phyloP scores from a whole-genome alignment of 352 stramenopile species.

The Blastocystis sp. region DNA sequence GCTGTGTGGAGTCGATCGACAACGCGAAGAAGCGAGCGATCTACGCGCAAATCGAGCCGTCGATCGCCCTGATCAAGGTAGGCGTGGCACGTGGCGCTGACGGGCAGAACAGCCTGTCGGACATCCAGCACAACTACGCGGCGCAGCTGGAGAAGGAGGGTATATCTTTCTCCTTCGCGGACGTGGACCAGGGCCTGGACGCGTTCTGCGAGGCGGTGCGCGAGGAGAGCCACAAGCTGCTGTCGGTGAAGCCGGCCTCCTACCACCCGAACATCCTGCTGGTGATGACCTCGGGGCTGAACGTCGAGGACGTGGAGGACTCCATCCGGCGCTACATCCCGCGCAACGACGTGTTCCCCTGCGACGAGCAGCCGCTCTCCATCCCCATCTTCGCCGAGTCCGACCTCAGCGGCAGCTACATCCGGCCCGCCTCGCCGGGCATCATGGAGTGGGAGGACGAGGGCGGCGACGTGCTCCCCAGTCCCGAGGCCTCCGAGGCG shows the following conservation, averaged over 20 bases:
- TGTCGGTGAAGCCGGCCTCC: neutral
- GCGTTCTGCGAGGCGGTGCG: slow-evolving; percentile 3
- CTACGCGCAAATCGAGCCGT: slow-evolving; percentile 47
- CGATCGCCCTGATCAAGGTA: slow-evolving; percentile 10
- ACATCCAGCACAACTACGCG: slow-evolving; percentile 8
- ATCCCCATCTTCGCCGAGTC: slow-evolving; percentile 45
- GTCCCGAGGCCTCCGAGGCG: neutral
- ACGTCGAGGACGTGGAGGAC: slow-evolving; percentile 3
- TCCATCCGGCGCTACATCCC: slow-evolving; percentile 46
- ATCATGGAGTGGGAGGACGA: slow-evolving; percentile 28
- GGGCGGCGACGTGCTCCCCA: neutral
- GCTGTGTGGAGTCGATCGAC: slow-evolving; percentile 24
- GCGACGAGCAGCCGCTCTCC: slow-evolving; percentile 31
- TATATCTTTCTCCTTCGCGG: neutral
- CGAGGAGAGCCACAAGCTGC: neutral
- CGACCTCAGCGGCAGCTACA: slow-evolving; percentile 42
- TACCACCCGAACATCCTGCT: slow-evolving; percentile 50
- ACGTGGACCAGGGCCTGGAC: slow-evolving; percentile 1
- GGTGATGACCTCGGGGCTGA: slow-evolving; percentile 17
- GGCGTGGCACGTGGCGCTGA: neutral
- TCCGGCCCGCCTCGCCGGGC: slow-evolving; percentile 16
- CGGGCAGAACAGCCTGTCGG: slow-evolving; percentile 3
- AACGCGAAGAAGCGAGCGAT: slow-evolving; percentile 21
- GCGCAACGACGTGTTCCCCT: slow-evolving; percentile 37
- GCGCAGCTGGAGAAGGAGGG: neutral